Base-by-base conservation (phyloP, 495 filamentous ascomycete species). In the Hyaloscypha variabilis region DNA sequence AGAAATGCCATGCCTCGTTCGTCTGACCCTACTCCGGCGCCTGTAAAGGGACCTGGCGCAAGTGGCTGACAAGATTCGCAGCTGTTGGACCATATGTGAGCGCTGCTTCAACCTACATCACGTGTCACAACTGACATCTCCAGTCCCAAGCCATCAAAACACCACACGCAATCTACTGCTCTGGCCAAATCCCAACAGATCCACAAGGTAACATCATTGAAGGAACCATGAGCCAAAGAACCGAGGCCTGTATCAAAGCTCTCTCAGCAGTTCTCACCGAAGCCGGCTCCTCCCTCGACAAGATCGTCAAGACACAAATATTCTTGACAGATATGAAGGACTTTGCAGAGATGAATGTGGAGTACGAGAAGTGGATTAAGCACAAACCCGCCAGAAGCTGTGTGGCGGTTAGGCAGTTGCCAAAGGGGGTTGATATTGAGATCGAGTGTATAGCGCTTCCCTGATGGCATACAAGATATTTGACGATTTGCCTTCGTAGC, bases 311-410 rank as follows among this genome's bases (percentile, higher is more conserved):
- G 82, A 88, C 91, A 67, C 83, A 90, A 74, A 86, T 93, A 67
- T 95, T 95, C 84, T 74, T 97, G 29, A 88, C 90, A 24, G 88
- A 94, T 73, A 96, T 96, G 92, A 83, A 79, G 64, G 85, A 91
- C 77, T 96, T 96, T 76, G 87, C 82, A 42, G 86, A 87, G 77
- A 93, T 97, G 90, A 97, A 97, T 79, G 83, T 82, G 67, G 88
- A 89, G 75, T 97, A 97, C 73, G 90, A 89, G 80, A 91, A 91
- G 80, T 90, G 87, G 82, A 95, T 97, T 78, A 79, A 80, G 42
- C 89, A 91, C 80, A 95, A 93, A 84, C 94, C 94, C 21, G 93
- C 94, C 30, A 86, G 94, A 55, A 95, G 91, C 79, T 97, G 94
- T 78, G 91, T 98, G 63, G 94, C 92, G 58, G 94, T 94, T 56